Base-by-base conservation (phyloP, 1,284 basidiomycete genomes). In the Pseudozyma sp. region DNA sequence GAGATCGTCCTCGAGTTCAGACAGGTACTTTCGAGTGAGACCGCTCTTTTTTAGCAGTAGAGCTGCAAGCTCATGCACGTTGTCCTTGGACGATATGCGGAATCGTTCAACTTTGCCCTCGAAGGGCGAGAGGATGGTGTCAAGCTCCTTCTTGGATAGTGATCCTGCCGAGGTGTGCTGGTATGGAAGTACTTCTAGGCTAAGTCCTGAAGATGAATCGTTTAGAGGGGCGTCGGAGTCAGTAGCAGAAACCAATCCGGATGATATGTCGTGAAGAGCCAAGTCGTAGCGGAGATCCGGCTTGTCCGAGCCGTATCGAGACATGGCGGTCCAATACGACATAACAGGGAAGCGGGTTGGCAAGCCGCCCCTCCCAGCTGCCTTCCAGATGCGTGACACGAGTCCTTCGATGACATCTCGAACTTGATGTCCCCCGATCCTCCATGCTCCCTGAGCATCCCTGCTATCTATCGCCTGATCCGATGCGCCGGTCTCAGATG, bases 251-350 rank as follows among this genome's bases (percentile, higher is more conserved):
- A n/a, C 21, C 12, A 76, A 59, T 34, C 59, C 62, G 3, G 59
- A 25, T 1, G 70, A 65, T 11, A 83, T 60, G 36, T 83, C 77
- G 36, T 65, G 59, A 2, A 83, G 65, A 25, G 64, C 19, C 11
- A 95, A 88, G 50, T 89, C 90, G 86, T 93, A 95, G 57, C 95
- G 89, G 52, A 91, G 90, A 85, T 98, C 95, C 42, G 95, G 95
- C 87, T 98, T 98, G 87, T 98, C 95, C 52, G 93, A 94, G 10
- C 95, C 95, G 88, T 91, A 97, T 31, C 59, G 54, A 3, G 60
- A 56, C 77, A 80, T 80, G 5, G 80, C 80, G 3, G 73, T 72
- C 54, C 68, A 64, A 48, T 79, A 82, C 12, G 71, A 77, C 67
- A 82, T 71, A 55, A 82, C 76, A 5, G 63, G 67, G 49, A 82